phyloP scores from a whole-genome alignment of 164 flowering plant species.

The Brasenia schreberi region DNA sequence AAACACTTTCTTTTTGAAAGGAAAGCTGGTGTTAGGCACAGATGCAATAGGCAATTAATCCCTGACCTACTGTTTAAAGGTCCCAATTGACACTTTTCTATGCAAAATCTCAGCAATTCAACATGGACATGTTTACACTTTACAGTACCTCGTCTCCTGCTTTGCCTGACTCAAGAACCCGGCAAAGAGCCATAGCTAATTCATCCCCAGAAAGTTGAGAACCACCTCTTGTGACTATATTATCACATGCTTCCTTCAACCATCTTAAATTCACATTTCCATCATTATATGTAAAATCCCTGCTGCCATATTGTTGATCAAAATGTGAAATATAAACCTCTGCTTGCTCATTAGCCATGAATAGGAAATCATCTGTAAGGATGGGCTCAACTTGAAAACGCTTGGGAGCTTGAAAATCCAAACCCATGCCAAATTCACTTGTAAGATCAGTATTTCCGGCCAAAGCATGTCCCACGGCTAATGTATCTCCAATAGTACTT shows the following conservation, averaged over 20 bases:
- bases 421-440: slow-evolving; percentile 67
- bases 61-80: too few species aligned
- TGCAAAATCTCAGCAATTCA: not conserved
- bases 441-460: slow-evolving; percentile 19
- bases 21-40: not conserved
- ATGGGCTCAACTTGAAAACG: slow-evolving; percentile 47
- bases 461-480: slow-evolving; percentile 11
- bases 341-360: not conserved
- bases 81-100: not conserved
- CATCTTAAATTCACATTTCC: slow-evolving; percentile 55
- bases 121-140: not conserved
- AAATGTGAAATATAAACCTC: slow-evolving; percentile 16
- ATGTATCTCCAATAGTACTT: slow-evolving; percentile 11
- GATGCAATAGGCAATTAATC: not conserved
- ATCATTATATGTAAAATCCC: slow-evolving; percentile 9
- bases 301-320: slow-evolving; percentile 18
- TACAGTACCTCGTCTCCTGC: slow-evolving; percentile 87
- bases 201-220: slow-evolving; percentile 92
- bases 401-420: slow-evolving; percentile 55
- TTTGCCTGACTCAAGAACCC: slow-evolving; percentile 82
- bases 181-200: slow-evolving; percentile 88
- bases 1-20: not conserved
- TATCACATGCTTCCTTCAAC: slow-evolving; percentile 73
- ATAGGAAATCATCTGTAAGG: not conserved
- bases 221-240: slow-evolving; percentile 41